phyloP scores from a whole-genome alignment of 352 stramenopile species.

The Pythium monospermum region DNA sequence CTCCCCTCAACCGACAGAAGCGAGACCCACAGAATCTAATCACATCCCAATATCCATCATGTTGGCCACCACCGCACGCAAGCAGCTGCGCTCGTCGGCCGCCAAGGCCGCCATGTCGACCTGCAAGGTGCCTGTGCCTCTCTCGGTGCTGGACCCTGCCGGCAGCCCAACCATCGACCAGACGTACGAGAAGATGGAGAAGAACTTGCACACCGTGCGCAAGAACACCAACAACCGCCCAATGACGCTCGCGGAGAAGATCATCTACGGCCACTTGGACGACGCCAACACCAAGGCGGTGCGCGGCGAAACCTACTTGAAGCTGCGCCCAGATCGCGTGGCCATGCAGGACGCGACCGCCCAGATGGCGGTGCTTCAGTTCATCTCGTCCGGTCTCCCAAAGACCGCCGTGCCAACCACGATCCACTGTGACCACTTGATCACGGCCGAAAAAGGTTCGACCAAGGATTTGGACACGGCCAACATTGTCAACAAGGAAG shows the following conservation, averaged over 20 bases:
- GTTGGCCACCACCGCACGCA: constrained; percentile 51
- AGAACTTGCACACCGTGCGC: constrained; percentile 85
- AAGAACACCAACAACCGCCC: constrained; percentile 88
- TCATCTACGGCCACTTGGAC: constrained; percentile 93
- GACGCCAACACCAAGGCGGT: constrained; percentile 76
- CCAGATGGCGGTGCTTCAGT: constrained; percentile 94
- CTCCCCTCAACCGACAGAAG: constrained; percentile 34
- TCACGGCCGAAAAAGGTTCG: constrained; percentile 91
- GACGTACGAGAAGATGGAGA: constrained; percentile 91
- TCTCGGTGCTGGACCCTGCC: constrained; percentile 88
- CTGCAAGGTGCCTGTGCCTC: constrained; percentile 67
- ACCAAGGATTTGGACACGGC: constrained; percentile 82
- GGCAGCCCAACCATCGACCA: constrained; percentile 91
- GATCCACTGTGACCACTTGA: constrained; percentile 95
- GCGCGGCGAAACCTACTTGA: constrained; percentile 90
- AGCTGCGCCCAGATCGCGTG: constrained; percentile 90
- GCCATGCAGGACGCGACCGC: constrained; percentile 94
- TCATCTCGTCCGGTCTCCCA: constrained; percentile 91
- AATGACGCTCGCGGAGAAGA: constrained; percentile 92
- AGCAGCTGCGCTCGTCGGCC: constrained; percentile 63
- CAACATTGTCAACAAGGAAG: constrained; percentile 89
- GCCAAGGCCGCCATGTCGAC: constrained; percentile 72
- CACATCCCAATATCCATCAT: no score
- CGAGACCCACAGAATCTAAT: constrained; percentile 36
- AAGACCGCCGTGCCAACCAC: constrained; percentile 91